phyloP scores from a whole-genome alignment of 2,329 filamentous ascomycete species.

The Curvularia verruculosa region DNA sequence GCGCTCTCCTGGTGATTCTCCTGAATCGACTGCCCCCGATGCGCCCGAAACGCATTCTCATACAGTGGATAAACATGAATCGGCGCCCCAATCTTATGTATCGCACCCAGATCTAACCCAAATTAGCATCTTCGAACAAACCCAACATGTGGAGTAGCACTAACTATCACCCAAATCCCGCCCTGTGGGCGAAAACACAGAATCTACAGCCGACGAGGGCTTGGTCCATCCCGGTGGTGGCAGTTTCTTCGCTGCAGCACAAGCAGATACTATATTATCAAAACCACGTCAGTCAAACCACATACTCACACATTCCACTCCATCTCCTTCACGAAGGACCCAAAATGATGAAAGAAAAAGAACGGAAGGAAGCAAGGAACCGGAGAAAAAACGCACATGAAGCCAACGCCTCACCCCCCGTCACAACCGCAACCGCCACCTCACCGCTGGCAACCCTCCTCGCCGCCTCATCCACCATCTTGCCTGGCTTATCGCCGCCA shows the following conservation, averaged over 20 bases:
- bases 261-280: conserved; percentile 55
- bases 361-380: no score
- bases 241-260: conserved; percentile 58
- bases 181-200: conserved; percentile 60
- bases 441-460: conserved; percentile 61
- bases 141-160: conserved; percentile 24
- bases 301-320: no score
- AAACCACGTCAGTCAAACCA: neutral
- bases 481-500: conserved; percentile 68
- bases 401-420: conserved; percentile 69
- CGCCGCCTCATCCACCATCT: conserved; percentile 68
- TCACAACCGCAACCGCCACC: conserved; percentile 65
- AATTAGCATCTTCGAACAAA: neutral
- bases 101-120: conserved; percentile 59
- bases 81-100: conserved; percentile 65
- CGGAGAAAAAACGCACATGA: conserved; percentile 53
- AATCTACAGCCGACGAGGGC: conserved; percentile 54
- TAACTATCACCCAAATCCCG: conserved; percentile 53
- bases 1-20: conserved; percentile 67
- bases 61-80: conserved; percentile 73
- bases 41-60: conserved; percentile 67
- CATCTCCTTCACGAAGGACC: no score
- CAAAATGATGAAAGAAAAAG: neutral
- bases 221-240: conserved; percentile 67
- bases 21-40: conserved; percentile 59